Base-by-base conservation (phyloP, 148 eudicot species). In the Persicaria maculosa region DNA sequence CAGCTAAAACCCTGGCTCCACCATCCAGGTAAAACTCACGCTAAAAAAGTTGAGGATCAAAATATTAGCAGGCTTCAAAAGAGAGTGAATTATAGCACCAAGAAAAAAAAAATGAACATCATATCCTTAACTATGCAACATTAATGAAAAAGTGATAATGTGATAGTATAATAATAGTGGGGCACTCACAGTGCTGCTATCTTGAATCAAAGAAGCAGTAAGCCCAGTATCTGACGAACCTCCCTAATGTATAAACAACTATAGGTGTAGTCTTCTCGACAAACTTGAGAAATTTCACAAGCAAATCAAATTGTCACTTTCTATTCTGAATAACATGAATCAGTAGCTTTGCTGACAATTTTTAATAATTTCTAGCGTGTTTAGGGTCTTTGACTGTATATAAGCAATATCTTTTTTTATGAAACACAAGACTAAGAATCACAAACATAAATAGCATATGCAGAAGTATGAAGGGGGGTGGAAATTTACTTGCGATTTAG, bases 151-250 rank as follows among this genome's bases (percentile, higher is more conserved):
- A 36, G 9, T 62, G 17, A 22, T 22, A 22, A 22, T 22, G 25
- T 22, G 25, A 31, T 15, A 70, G 59, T 62, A 62, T 61, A 46
- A 50, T 53, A 50, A 64, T 3, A 71, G 55, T 50, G 17, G 16
- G 72, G 31, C 72, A 89, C 99, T 86, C 81, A 96, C 97, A 19
- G 99, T 68, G 76, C 99, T 87, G 77, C 85, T 90, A 52, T 96
- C 99, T 73, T 91, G 83, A 72, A 96, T 92, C 40, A 96, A 97
- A 54, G 99, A 96, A 73, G 99, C 99, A 47, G 99, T 96, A 47
- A 96, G 97, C 82, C 99, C 99, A 83, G 97, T 97, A 84, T 97
- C 99, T 71, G 99, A 92, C 62, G 99, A 96, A 20, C 99, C 97
- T 85, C 54, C 99, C 99, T 71, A 97, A 96, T 77, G 99, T 96